Percentiles rank a stretch among this genome's conserved stretches.
Conservation (phyloP, 1,284 basidiomycete species). For the Sphagnurus paluster region DNA sequence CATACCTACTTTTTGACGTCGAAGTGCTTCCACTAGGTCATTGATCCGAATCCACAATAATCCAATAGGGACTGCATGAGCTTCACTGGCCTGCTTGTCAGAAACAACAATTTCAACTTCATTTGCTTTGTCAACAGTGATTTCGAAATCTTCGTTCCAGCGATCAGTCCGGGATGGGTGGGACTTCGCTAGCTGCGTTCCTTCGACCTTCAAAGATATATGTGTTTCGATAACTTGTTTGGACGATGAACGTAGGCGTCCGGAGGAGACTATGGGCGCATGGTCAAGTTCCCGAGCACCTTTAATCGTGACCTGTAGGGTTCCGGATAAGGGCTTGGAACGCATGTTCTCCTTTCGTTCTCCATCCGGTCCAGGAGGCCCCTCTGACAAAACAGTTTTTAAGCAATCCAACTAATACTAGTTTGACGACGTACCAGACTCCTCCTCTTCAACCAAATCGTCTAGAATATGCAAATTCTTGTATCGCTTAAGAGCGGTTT, state of each 20-base stretch:
- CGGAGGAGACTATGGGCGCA: conserved; percentile 65
- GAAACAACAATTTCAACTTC: conserved; percentile 98
- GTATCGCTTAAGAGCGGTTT: conserved; percentile 92
- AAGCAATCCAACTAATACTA: neutral
- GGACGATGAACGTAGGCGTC: conserved; percentile 69
- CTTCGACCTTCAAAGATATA: conserved; percentile 96
- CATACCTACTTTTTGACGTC: conserved; percentile 89
- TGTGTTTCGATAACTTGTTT: conserved; percentile 85
- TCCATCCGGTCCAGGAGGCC: conserved; percentile 65
- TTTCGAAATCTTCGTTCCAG: conserved; percentile 98
- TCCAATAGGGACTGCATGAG: conserved; percentile 87
- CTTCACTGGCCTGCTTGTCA: conserved; percentile 85
- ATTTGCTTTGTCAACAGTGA: conserved; percentile 96
- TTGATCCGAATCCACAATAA: conserved; percentile 95
- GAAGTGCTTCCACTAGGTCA: conserved; percentile 92
- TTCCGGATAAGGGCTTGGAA: conserved; percentile 93
- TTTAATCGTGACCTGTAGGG: conserved; percentile 86
- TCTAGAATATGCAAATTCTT: conserved; percentile 95
- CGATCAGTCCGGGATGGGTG: conserved; percentile 93
- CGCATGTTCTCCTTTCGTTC: conserved; percentile 90
- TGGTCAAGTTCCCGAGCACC: conserved; percentile 95
- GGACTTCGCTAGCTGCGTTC: conserved; percentile 89
- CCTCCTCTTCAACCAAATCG: conserved; percentile 84
- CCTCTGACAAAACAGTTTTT: conserved; percentile 21
- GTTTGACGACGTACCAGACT: conserved; percentile 46